Conservation (phyloP, 441 rosid genomes). For the Lepidium campestre region DNA sequence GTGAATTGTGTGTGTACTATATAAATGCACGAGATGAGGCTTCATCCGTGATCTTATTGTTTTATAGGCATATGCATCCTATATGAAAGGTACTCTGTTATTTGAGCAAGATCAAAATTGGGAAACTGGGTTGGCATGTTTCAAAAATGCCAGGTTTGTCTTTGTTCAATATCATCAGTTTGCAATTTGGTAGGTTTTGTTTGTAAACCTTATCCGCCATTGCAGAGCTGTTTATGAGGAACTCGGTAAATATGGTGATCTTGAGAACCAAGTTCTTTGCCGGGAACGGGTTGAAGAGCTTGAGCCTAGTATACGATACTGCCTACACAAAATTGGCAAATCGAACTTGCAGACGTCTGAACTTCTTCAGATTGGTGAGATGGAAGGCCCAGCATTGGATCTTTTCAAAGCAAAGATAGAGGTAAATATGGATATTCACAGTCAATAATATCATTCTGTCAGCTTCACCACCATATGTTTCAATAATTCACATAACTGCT, state of each 20-base stretch:
- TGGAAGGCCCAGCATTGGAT: constrained; percentile 66
- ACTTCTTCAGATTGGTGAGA: constrained; percentile 86
- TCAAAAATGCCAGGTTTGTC: constrained; percentile 87
- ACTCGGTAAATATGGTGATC: constrained; percentile 95
- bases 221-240: constrained; percentile 94
- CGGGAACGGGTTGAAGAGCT: constrained; percentile 97
- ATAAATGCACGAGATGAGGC: background rate
- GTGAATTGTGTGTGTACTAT: background rate
- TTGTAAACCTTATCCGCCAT: background rate
- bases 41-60: constrained; percentile 12
- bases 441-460: background rate
- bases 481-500: background rate
- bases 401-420: constrained; percentile 78
- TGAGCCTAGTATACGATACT: constrained; percentile 90
- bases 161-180: constrained; percentile 21
- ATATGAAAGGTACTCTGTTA: constrained; percentile 90
- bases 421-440: constrained; percentile 15
- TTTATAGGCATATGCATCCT: constrained; percentile 89
- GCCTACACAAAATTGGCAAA: constrained; percentile 90
- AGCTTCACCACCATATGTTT: background rate
- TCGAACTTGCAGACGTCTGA: constrained; percentile 85
- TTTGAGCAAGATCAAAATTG: constrained; percentile 97
- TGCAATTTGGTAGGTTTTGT: background rate
- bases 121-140: constrained; percentile 85
- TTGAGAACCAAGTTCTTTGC: constrained; percentile 94